Evolutionary conservation across 2,329 filamentous ascomycete genomes (phyloP).

Genomic region (Parafenestella ontariensis): DNA sequence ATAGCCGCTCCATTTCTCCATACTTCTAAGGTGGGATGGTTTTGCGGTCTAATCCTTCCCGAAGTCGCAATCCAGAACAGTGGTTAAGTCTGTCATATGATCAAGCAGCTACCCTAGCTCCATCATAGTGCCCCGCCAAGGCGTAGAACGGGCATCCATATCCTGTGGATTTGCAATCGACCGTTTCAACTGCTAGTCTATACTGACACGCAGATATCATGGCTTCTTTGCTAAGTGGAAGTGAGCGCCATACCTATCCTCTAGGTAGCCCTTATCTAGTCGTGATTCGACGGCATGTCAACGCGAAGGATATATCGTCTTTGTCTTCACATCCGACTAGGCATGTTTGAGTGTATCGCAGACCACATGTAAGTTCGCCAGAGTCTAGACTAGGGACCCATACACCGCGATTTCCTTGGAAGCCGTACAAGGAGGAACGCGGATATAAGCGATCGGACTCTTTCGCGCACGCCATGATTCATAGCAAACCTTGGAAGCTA

Average conservation of each 20-base stretch:
- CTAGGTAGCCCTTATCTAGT: background rate
- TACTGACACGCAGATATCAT: background rate
- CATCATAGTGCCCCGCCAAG: constrained; percentile 33
- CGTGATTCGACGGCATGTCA: background rate
- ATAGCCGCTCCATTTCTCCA: constrained; percentile 10
- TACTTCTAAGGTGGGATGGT: constrained; percentile 14
- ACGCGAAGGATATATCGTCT: background rate
- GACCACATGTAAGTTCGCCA: background rate
- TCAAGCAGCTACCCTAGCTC: constrained; percentile 30
- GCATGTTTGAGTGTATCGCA: background rate
- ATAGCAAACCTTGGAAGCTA: background rate
- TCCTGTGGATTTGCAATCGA: constrained; percentile 22
- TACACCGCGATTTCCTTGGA: background rate
- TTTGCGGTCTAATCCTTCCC: constrained; percentile 23
- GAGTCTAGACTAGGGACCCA: background rate
- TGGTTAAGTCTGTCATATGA: constrained; percentile 45
- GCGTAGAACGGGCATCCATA: constrained; percentile 20
- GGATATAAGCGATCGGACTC: background rate
- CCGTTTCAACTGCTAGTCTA: background rate
- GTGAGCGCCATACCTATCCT: background rate
- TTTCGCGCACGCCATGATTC: constrained; percentile 1
- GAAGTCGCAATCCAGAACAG: constrained; percentile 30
- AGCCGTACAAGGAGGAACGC: background rate
- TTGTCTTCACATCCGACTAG: background rate
- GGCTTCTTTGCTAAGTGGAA: background rate